Percentiles rank a stretch among this genome's conserved stretches.
These are phyloP conservation scores for Aaosphaeria pasadenensis DNA, from an alignment of 2,329 filamentous ascomycete genomes.

Conservation along the genomic window DNA sequence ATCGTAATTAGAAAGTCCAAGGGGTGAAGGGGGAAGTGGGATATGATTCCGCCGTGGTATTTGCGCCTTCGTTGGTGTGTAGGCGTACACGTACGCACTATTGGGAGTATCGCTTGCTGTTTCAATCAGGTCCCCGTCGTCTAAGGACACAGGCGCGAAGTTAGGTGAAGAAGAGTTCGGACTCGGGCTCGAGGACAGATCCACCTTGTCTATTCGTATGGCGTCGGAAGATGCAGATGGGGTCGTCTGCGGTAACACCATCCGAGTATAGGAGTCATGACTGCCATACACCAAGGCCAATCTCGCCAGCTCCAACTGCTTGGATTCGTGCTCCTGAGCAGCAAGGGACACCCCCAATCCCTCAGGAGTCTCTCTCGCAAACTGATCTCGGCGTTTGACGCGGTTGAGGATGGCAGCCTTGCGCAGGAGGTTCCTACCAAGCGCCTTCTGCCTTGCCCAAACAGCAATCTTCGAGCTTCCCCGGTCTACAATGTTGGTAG, in stretches of 20 bases:
- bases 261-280: conserved; percentile 29
- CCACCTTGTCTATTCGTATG: too few relatives aligned
- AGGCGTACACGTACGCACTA: conserved; percentile 28
- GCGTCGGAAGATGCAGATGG: background rate
- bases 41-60: conserved; percentile 22
- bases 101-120: conserved; percentile 27
- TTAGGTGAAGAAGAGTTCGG: background rate
- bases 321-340: conserved; percentile 29
- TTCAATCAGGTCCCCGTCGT: background rate
- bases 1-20: conserved; percentile 44
- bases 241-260: conserved; percentile 22
- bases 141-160: background rate
- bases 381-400: conserved; percentile 44
- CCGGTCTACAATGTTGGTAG: conserved; percentile 66
- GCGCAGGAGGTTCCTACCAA: conserved; percentile 54
- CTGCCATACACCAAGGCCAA: conserved; percentile 29
- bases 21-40: conserved; percentile 36
- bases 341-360: conserved; percentile 16
- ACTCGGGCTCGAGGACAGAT: background rate
- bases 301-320: conserved; percentile 28
- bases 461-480: conserved; percentile 50
- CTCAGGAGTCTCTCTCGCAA: conserved; percentile 15
- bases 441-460: conserved; percentile 47
- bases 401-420: conserved; percentile 66
- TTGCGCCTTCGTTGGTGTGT: conserved; percentile 14